These are phyloP conservation scores for Pleurotus citrinopileatus DNA, from an alignment of 768 basidiomycete species.

Conservation along the genomic window DNA sequence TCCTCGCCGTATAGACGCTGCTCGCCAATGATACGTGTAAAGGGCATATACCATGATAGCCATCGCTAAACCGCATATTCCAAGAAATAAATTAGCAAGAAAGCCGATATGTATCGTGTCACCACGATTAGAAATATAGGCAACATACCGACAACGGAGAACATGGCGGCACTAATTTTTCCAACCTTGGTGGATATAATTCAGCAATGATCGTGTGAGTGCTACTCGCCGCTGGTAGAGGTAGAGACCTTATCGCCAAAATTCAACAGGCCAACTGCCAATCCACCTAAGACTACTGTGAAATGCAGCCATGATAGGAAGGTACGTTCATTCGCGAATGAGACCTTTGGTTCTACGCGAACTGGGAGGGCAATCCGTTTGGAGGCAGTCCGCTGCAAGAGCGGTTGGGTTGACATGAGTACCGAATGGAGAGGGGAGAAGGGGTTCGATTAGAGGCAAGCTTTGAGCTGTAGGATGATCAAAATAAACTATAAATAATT, in stretches of 20 bases:
- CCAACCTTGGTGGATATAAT: conserved; percentile 58
- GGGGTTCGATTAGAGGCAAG: neutral
- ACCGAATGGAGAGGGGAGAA: neutral
- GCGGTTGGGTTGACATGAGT: conserved; percentile 93
- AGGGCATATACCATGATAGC: conserved; percentile 96
- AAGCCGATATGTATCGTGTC: conserved; percentile 1
- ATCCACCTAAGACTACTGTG: conserved; percentile 94
- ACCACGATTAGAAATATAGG: neutral
- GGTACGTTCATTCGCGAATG: conserved; percentile 92
- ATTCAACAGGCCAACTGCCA: conserved; percentile 94
- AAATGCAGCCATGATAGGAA: conserved; percentile 99
- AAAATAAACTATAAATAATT: conserved; percentile 10
- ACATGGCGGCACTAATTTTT: conserved; percentile 95
- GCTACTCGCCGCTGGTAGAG: conserved; percentile 8
- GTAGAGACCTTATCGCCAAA: conserved; percentile 88
- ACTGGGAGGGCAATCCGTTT: conserved; percentile 98
- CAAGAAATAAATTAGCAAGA: neutral
- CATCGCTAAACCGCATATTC: conserved; percentile 59
- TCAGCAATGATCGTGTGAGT: conserved; percentile 1
- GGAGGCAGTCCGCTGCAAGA: conserved; percentile 89
- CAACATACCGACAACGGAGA: conserved; percentile 84
- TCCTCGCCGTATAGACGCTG: conserved; percentile 85
- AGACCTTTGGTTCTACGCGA: conserved; percentile 91
- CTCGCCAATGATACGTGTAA: conserved; percentile 95
- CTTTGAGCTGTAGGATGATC: neutral